These are phyloP conservation scores for Moricandia moricandioides DNA, from an alignment of 345 rosid genomes.

Conservation along the genomic window DNA sequence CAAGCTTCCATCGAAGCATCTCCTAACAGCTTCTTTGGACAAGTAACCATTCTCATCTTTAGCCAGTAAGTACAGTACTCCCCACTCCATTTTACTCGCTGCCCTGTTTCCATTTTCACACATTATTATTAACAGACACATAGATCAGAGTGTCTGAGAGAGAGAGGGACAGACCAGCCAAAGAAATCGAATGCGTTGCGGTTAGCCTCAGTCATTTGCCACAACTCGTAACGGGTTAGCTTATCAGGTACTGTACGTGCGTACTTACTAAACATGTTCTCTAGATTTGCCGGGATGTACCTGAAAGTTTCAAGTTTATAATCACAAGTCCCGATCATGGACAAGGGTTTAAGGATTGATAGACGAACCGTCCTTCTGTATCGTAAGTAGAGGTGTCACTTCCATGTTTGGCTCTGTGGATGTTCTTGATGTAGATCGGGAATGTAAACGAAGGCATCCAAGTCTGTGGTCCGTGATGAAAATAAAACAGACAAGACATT, in stretches of 20 bases:
- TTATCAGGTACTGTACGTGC: conserved; percentile 54
- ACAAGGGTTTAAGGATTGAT: not conserved
- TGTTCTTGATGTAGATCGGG: conserved; percentile 49
- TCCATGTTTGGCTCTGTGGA: conserved; percentile 63
- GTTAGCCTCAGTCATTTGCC: conserved; percentile 59
- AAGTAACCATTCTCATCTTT: conserved; percentile 54
- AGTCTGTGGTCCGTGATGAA: conserved; percentile 21
- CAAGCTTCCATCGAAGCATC: conserved; percentile 66
- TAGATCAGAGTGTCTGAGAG: not conserved
- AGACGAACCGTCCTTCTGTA: conserved; percentile 55
- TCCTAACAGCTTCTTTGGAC: conserved; percentile 57
- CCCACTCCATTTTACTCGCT: conserved; percentile 57
- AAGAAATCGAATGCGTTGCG: conserved; percentile 45
- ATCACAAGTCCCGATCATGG: not conserved
- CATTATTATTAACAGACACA: not conserved
- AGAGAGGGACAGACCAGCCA: conserved; percentile 40
- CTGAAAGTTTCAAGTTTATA: conserved; percentile 25
- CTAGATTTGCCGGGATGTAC: conserved; percentile 50
- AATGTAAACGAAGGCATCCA: conserved; percentile 55
- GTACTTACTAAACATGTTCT: conserved; percentile 64
- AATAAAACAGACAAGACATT: no score
- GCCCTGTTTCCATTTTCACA: conserved; percentile 36
- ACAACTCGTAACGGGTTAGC: conserved; percentile 46
- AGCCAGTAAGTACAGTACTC: conserved; percentile 48
- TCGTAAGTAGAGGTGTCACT: conserved; percentile 62